Evolutionary conservation across 1,284 basidiomycete species (phyloP).

Genomic region (Rhodotorula mucilaginosa): DNA sequence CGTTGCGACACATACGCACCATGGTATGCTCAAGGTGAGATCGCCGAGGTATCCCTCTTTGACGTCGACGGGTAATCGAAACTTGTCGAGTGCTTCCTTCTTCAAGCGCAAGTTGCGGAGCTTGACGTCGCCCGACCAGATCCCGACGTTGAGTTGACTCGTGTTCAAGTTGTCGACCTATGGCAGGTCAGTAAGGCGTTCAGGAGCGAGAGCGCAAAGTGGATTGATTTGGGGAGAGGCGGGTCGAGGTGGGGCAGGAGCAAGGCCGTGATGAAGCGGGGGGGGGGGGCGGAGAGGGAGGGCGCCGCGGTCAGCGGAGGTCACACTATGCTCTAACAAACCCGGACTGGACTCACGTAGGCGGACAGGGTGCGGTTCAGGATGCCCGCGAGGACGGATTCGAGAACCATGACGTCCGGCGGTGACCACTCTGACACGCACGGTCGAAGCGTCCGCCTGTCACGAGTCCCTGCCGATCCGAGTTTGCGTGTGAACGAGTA

Average conservation of each 20-base stretch:
- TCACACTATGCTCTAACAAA: not conserved
- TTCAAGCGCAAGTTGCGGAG: conserved; percentile 74
- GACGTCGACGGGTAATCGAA: conserved; percentile 92
- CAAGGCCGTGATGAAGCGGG: not conserved
- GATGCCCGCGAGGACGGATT: conserved; percentile 34
- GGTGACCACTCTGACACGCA: not conserved
- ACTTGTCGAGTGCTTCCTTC: conserved; percentile 92
- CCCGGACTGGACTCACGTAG: conserved; percentile 42
- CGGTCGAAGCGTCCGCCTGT: not conserved
- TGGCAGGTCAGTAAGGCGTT: conserved; percentile 49
- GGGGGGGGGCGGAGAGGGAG: not conserved
- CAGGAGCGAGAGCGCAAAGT: not conserved
- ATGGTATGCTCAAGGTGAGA: conserved; percentile 89
- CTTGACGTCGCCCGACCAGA: conserved; percentile 72
- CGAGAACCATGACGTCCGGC: conserved; percentile 24
- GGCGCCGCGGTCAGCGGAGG: not conserved
- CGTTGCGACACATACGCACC: conserved; percentile 51
- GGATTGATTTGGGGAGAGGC: not conserved
- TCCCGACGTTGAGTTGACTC: conserved; percentile 90
- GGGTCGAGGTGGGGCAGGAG: not conserved
- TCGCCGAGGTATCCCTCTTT: conserved; percentile 92
- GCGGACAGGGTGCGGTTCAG: conserved; percentile 48
- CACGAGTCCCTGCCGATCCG: not conserved
- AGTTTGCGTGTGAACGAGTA: too few species aligned
- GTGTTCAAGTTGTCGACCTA: conserved; percentile 97